Evolutionary conservation across 306 rosid species (phyloP), one percentile per base, ranked within the genome.

Genomic region (Prunus salicina): DNA sequence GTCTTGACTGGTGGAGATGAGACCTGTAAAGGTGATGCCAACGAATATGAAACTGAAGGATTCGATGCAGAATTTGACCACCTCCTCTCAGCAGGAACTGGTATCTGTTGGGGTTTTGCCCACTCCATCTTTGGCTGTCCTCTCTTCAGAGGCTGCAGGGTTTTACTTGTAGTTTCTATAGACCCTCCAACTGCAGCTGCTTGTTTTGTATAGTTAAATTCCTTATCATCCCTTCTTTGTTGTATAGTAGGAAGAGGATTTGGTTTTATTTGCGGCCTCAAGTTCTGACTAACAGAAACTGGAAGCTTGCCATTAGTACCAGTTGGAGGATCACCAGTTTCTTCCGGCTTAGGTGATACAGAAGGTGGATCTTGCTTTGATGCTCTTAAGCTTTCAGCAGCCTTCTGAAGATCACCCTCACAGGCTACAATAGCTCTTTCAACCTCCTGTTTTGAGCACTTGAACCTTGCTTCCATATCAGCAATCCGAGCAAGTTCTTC

Each of bases 321-420:
- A 3, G 82, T 87, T 22, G 86, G 84, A 78, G 94, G 89, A 84
- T 96, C 96, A 49, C 89, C 93, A 10, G 83, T 91, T 92, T 89
- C 97, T 83, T 88, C 99, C 6, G 87, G 93, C 85, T 89, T 92
- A 41, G 87, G 85, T 52, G 90, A 86, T 67, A 86, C 89, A 18
- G 88, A 79, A 49, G 87, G 84, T 8, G 88, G 83, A 52, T 92
- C 93, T 43, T 82, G 87, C 88, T 87, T 96, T 69, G 75, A 41
- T 24, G 79, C 83, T 82, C 92, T 89, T 82, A 96, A 84, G 84
- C 82, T 76, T 81, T 89, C 94, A 9, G 89, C 93, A 65, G 96
- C 91, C 86, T 89, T 88, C 74, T 93, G 91, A 80, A 92, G 93
- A 85, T 96, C 98, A 76, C 99, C 99, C 74, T 92, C 97, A 82